A percentile compares a stretch with the other conserved stretches of the same genome.
Conservation (phyloP, 1,139 yeast genomes). For the Yamadazyma pseudoaaseri region DNA sequence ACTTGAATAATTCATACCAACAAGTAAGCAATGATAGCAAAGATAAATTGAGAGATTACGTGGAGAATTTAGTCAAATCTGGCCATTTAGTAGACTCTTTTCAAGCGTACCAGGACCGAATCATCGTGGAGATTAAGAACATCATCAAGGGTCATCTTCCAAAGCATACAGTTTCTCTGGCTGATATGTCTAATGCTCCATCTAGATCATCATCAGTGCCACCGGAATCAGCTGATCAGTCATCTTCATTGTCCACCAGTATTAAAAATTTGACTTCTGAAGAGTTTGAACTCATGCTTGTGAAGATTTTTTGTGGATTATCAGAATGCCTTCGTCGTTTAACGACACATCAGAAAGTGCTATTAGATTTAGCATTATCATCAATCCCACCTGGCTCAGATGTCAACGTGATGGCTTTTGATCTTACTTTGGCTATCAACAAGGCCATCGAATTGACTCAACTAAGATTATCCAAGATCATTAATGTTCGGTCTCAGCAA, state of each 20-base stretch:
- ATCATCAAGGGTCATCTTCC: constrained; percentile 71
- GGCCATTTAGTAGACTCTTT: constrained; percentile 67
- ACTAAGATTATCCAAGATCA: constrained; percentile 71
- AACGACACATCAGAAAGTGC: constrained; percentile 72
- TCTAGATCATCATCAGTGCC: constrained; percentile 34
- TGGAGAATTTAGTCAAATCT: constrained; percentile 60
- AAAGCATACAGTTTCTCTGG: constrained; percentile 13
- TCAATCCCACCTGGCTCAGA: constrained; percentile 34
- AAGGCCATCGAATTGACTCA: constrained; percentile 75
- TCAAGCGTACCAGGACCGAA: constrained; percentile 62
- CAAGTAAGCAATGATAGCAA: constrained; percentile 35
- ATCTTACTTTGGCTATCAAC: constrained; percentile 59
- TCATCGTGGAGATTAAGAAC: constrained; percentile 67
- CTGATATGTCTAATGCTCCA: constrained; percentile 24
- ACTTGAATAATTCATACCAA: constrained; percentile 29
- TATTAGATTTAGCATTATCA: constrained; percentile 71
- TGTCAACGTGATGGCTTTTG: constrained; percentile 55
- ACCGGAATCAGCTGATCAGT: constrained; percentile 15
- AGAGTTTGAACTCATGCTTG: constrained; percentile 74
- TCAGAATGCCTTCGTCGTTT: constrained; percentile 75
- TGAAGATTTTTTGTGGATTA: constrained; percentile 58
- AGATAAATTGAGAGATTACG: constrained; percentile 38
- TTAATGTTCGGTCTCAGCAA: constrained; percentile 75
- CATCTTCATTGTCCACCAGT: constrained; percentile 38
- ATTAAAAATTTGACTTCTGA: constrained; percentile 64